These are phyloP conservation scores for Eustoma russellianum DNA, from an alignment of 257 asterid species.

Conservation along the genomic window DNA sequence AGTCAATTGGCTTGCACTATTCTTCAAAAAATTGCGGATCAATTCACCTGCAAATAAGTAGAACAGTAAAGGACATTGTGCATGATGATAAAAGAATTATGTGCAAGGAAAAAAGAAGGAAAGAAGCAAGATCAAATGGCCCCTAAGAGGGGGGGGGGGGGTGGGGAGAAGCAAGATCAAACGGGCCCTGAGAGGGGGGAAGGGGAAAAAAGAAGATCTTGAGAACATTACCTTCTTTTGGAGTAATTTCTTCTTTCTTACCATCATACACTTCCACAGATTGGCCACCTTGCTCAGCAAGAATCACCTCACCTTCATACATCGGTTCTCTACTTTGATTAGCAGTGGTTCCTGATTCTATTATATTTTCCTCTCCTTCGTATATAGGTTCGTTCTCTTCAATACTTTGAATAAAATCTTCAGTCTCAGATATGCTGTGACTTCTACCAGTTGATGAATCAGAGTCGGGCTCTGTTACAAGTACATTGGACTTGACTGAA, in stretches of 20 bases:
- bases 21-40: constrained; percentile 59
- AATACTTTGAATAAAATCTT: constrained; percentile 32
- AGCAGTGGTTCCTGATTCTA: constrained; percentile 41
- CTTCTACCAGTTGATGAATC: constrained; percentile 30
- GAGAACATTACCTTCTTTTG: constrained; percentile 49
- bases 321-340: constrained; percentile 67
- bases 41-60: constrained; percentile 58
- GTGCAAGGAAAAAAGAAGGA: constrained; percentile 1
- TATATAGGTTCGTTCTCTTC: constrained; percentile 65
- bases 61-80: constrained; percentile 10
- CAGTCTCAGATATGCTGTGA: constrained; percentile 26
- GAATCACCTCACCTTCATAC: constrained; percentile 92
- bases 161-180: not conserved
- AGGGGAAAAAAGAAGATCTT: not conserved
- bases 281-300: constrained; percentile 59
- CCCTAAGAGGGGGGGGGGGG: not conserved
- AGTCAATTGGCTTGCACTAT: constrained; percentile 93
- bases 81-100: not conserved
- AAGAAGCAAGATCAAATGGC: not conserved
- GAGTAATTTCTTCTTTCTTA: constrained; percentile 35
- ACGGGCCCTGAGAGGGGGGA: not conserved
- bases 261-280: constrained; percentile 22
- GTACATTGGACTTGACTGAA: constrained; percentile 23
- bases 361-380: constrained; percentile 88
- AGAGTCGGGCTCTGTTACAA: constrained; percentile 26